phyloP scores from a whole-genome alignment of 2,329 filamentous ascomycete genomes.

The Truncatella angustata region DNA sequence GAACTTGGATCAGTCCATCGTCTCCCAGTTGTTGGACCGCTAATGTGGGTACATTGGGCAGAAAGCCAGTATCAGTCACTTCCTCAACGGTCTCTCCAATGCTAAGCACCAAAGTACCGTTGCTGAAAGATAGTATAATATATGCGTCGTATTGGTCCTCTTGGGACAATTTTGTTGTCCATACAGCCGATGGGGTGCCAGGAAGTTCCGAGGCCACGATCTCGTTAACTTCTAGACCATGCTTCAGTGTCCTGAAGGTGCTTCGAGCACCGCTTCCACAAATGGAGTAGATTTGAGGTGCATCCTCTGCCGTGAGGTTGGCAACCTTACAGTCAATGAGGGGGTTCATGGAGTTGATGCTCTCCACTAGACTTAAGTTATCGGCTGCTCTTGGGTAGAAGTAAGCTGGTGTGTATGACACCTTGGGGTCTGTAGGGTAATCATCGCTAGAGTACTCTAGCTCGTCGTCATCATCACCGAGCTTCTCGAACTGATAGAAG shows the following conservation, averaged over 20 bases:
- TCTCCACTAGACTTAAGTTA: slow-evolving; percentile 82
- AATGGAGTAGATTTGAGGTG: slow-evolving; percentile 92
- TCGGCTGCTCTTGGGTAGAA: slow-evolving; percentile 79
- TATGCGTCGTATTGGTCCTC: slow-evolving; percentile 88
- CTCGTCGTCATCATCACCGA: slow-evolving; percentile 93
- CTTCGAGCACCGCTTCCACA: slow-evolving; percentile 87
- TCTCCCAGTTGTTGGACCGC: slow-evolving; percentile 94
- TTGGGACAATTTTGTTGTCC: slow-evolving; percentile 86
- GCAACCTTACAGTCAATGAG: slow-evolving; percentile 88
- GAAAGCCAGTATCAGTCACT: slow-evolving; percentile 88
- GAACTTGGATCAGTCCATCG: slow-evolving; percentile 88
- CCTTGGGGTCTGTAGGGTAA: slow-evolving; percentile 72
- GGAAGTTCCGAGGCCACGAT: slow-evolving; percentile 93
- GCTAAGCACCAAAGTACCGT: slow-evolving; percentile 85
- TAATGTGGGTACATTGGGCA: slow-evolving; percentile 83
- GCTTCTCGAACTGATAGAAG: slow-evolving; percentile 95
- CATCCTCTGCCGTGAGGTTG: slow-evolving; percentile 88
- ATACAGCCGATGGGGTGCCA: slow-evolving; percentile 85
- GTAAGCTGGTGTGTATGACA: slow-evolving; percentile 74
- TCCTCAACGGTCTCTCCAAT: slow-evolving; percentile 97
- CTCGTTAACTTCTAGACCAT: slow-evolving; percentile 89
- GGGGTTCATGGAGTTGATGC: slow-evolving; percentile 85
- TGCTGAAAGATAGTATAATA: slow-evolving; percentile 90
- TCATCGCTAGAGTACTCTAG: slow-evolving; percentile 80
- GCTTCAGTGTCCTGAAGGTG: slow-evolving; percentile 86